Evolutionary conservation across 306 rosid genomes (phyloP).

Genomic region (Malus domestica): DNA sequence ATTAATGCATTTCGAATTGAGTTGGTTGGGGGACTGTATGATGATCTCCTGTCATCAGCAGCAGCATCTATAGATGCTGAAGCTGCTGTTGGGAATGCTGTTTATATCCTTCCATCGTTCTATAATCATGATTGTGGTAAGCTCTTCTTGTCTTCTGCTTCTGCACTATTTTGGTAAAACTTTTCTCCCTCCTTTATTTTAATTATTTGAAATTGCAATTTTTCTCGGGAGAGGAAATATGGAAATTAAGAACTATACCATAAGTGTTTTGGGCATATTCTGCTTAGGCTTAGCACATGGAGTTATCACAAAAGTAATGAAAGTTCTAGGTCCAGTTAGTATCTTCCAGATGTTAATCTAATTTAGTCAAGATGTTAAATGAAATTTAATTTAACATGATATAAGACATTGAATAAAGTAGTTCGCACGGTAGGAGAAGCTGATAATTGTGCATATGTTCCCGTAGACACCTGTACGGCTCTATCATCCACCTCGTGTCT

Average conservation of each 20-base stretch:
- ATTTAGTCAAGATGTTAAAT: not conserved
- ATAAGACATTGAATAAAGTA: not conserved
- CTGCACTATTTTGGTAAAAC: not conserved
- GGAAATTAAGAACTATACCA: not conserved
- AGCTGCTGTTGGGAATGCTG: slow-evolving; percentile 78
- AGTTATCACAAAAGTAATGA: not conserved
- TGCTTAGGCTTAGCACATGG: not conserved
- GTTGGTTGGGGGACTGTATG: slow-evolving; percentile 50
- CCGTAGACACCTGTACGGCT: not conserved
- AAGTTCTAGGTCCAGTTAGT: not conserved
- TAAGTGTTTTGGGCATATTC: not conserved
- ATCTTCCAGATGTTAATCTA: not conserved
- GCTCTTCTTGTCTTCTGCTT: slow-evolving; percentile 17
- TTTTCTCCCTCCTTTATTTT: not conserved
- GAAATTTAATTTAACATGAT: not conserved
- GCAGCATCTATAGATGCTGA: slow-evolving; percentile 75
- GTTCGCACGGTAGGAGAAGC: not conserved
- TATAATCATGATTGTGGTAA: slow-evolving; percentile 91
- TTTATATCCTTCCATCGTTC: slow-evolving; percentile 84
- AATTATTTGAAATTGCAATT: not conserved
- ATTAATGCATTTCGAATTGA: slow-evolving; percentile 85
- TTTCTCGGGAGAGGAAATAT: not conserved
- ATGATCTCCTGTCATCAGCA: slow-evolving; percentile 67
- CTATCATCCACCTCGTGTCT: not conserved
- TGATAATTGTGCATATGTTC: not conserved